Evolutionary conservation across 2,329 filamentous ascomycete species (phyloP).

Genomic region (Cordyceps farinosa): DNA sequence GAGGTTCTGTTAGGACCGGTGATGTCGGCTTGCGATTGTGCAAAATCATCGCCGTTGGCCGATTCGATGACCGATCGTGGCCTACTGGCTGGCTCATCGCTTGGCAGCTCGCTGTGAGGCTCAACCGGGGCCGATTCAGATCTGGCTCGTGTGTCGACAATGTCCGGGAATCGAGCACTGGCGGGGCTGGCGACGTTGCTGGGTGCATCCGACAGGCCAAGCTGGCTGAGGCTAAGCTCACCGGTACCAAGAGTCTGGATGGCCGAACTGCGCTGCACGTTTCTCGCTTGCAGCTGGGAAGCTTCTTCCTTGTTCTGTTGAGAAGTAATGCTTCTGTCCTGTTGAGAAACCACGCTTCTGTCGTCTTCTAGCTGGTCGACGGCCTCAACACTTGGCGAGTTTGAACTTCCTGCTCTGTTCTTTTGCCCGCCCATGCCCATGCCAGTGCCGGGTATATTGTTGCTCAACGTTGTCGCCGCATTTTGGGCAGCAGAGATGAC

Average conservation of each 20-base stretch:
- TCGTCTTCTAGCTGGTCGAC: slow-evolving; percentile 14
- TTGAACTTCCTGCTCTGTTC: slow-evolving; percentile 18
- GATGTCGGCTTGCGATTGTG: slow-evolving; percentile 54
- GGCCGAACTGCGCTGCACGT: slow-evolving; percentile 64
- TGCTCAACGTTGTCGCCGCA: slow-evolving; percentile 73
- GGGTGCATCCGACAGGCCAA: slow-evolving; percentile 69
- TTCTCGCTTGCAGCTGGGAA: neutral
- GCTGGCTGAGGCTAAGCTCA: slow-evolving; percentile 81
- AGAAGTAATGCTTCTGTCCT: slow-evolving; percentile 26
- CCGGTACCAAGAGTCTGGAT: slow-evolving; percentile 87
- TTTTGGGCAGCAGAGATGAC: slow-evolving; percentile 92
- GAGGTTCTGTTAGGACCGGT: slow-evolving; percentile 63
- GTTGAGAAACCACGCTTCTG: slow-evolving; percentile 31
- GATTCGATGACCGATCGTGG: slow-evolving; percentile 52
- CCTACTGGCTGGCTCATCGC: slow-evolving; percentile 36
- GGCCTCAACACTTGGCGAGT: slow-evolving; percentile 29
- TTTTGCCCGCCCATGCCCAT: slow-evolving; percentile 48
- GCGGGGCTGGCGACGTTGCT: slow-evolving; percentile 54
- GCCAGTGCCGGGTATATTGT: slow-evolving; percentile 66
- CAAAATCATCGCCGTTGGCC: slow-evolving; percentile 55
- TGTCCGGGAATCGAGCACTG: slow-evolving; percentile 51
- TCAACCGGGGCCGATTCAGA: slow-evolving; percentile 60
- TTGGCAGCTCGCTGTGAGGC: slow-evolving; percentile 27
- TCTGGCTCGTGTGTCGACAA: slow-evolving; percentile 43
- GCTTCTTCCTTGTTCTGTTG: slow-evolving; percentile 26